phyloP scores from a whole-genome alignment of 1,284 basidiomycete species.

The Marasmius sp. region DNA sequence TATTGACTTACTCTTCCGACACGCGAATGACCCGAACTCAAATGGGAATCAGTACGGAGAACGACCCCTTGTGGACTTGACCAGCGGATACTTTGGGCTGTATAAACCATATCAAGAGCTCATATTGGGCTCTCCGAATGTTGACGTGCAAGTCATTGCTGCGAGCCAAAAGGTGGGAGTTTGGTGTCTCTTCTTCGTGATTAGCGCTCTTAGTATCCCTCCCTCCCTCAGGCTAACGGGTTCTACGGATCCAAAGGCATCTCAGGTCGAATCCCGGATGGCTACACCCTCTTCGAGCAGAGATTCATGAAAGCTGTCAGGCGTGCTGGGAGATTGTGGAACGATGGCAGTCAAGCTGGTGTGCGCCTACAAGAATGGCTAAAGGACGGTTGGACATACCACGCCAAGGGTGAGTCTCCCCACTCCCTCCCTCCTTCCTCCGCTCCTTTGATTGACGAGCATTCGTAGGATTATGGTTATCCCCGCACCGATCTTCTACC shows the following conservation, averaged over 20 bases:
- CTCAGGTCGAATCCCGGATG: constrained; percentile 92
- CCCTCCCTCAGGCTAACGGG: constrained; percentile 81
- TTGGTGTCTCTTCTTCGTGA: background rate
- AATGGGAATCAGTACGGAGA: background rate
- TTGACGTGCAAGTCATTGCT: constrained; percentile 78
- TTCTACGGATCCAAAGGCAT: constrained; percentile 90
- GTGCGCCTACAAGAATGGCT: constrained; percentile 88
- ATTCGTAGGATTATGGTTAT: constrained; percentile 81
- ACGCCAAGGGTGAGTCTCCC: constrained; percentile 80
- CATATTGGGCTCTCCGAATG: constrained; percentile 55
- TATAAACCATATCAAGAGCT: constrained; percentile 80
- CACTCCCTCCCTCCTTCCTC: constrained; percentile 1
- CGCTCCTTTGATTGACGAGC: constrained; percentile 12
- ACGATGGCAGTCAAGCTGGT: constrained; percentile 30
- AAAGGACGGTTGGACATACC: constrained; percentile 94
- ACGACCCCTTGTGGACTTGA: constrained; percentile 68
- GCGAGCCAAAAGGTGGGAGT: constrained; percentile 79
- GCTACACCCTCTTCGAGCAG: constrained; percentile 87
- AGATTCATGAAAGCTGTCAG: constrained; percentile 77
- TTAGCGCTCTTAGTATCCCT: background rate
- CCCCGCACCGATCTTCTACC: constrained; percentile 47
- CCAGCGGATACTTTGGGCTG: constrained; percentile 94
- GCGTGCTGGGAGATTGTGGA: constrained; percentile 50
- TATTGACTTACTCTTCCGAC: constrained; percentile 58
- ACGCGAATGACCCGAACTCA: constrained; percentile 26